Conservation (phyloP, 139 green algal species). For the Pleodorina starrii region DNA sequence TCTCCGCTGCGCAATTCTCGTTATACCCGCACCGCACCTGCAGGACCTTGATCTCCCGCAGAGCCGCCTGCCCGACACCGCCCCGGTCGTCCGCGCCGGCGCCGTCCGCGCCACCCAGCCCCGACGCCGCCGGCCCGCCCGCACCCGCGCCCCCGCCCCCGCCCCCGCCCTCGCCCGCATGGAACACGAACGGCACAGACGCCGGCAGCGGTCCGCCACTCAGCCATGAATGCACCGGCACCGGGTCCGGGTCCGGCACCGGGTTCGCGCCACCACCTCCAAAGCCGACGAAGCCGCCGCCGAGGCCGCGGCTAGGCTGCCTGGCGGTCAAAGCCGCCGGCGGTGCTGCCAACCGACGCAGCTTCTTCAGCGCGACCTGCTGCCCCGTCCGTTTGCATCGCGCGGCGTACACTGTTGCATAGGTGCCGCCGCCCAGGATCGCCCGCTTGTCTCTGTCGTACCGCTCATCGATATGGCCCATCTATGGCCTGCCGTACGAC, state of each 20-base stretch:
- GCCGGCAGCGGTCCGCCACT: background rate
- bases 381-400: constrained; percentile 58
- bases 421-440: constrained; percentile 27
- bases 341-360: background rate
- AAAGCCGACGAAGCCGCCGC: too few relatives aligned
- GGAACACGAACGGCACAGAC: background rate
- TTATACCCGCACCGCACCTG: constrained; percentile 54
- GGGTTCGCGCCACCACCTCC: too few relatives aligned
- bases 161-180: background rate
- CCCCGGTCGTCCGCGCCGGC: constrained; percentile 75
- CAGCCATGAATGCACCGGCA: too few relatives aligned
- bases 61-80: constrained; percentile 81
- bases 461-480: constrained; percentile 23
- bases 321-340: background rate
- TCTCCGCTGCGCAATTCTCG: too few relatives aligned
- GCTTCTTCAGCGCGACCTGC: constrained; percentile 87
- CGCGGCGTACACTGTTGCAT: constrained; percentile 10
- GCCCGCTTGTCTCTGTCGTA: constrained; percentile 24
- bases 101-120: background rate
- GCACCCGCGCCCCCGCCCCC: background rate
- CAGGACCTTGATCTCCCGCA: constrained; percentile 90
- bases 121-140: background rate
- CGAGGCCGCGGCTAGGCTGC: too few relatives aligned
- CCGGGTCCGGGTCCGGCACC: too few relatives aligned
- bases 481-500: constrained; percentile 18